phyloP scores from a whole-genome alignment of 1,284 basidiomycete genomes.

The Tilletia indica region DNA sequence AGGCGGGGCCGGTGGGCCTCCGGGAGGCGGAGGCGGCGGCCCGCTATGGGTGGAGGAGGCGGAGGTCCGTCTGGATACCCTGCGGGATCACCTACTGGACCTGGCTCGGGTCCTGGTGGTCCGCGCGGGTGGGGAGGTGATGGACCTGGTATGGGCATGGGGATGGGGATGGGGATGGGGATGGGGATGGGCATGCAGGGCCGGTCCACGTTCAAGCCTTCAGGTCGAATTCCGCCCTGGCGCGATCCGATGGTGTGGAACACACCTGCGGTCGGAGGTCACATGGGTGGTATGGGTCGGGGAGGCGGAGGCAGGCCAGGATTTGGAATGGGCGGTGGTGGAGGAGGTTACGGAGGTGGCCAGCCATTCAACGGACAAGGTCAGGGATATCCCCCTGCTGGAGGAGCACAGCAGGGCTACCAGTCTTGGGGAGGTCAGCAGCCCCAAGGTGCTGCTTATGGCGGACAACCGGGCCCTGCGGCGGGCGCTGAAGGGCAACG shows the following conservation, averaged over 20 bases:
- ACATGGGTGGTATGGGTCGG: conserved; percentile 22
- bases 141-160: conserved; percentile 33
- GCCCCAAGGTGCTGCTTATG: neutral
- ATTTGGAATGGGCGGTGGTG: neutral
- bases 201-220: neutral
- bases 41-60: conserved; percentile 24
- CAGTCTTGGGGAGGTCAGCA: neutral
- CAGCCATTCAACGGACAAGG: conserved; percentile 22
- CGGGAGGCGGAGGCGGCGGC: conserved; percentile 23
- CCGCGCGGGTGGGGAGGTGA: conserved; percentile 6
- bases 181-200: neutral
- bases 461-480: neutral
- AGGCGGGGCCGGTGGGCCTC: conserved; percentile 59
- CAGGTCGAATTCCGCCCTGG: conserved; percentile 52
- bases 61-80: conserved; percentile 24
- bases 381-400: conserved; percentile 19
- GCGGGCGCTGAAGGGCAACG: conserved; percentile 30
- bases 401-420: neutral
- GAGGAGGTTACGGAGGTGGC: conserved; percentile 19
- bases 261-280: conserved; percentile 33
- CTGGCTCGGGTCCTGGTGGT: conserved; percentile 12
- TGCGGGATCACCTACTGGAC: conserved; percentile 23
- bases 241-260: conserved; percentile 52
- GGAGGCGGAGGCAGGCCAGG: conserved; percentile 2
- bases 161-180: too few relatives aligned